Percentiles rank a stretch among this genome's conserved stretches.
These are phyloP conservation scores for Scedosporium apiospermum DNA, from an alignment of 2,329 filamentous ascomycete genomes.

Conservation along the genomic window DNA sequence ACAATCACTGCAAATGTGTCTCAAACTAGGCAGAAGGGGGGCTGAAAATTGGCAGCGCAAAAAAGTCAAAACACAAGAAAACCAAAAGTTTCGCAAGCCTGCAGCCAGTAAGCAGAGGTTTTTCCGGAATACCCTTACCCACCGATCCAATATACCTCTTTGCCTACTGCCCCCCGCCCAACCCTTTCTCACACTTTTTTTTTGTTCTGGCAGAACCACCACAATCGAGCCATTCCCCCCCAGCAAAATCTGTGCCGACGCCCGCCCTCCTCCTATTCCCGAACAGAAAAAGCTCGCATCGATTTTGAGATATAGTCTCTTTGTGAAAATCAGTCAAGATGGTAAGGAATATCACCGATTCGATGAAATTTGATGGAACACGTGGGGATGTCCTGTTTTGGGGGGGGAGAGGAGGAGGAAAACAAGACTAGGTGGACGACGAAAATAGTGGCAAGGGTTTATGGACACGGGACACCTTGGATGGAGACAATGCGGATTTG, in stretches of 20 bases:
- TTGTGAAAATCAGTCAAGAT: constrained; percentile 6
- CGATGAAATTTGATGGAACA: constrained; percentile 2
- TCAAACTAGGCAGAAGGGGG: not conserved
- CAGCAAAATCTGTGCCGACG: constrained; percentile 1
- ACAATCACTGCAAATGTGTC: constrained; percentile 1
- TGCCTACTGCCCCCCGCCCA: not conserved
- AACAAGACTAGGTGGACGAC: not conserved
- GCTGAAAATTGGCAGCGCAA: not conserved
- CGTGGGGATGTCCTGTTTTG: not conserved
- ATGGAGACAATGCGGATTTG: not conserved
- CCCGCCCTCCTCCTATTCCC: not conserved
- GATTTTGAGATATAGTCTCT: constrained; percentile 1
- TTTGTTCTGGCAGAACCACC: constrained; percentile 4
- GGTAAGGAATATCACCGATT: not conserved
- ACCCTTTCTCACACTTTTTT: constrained; percentile 4
- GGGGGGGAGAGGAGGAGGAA: not conserved
- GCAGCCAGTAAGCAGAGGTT: not conserved
- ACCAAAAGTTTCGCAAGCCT: not conserved
- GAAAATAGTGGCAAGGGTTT: not conserved
- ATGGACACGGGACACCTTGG: not conserved
- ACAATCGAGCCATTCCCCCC: not conserved
- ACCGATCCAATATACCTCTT: not conserved
- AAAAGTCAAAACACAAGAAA: not conserved
- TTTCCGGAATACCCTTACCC: not conserved
- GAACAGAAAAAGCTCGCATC: constrained; percentile 1